A percentile compares a stretch with the other conserved stretches of the same genome.
Evolutionary conservation across 306 rosid genomes (phyloP).

Genomic region (Begonia masoniana): DNA sequence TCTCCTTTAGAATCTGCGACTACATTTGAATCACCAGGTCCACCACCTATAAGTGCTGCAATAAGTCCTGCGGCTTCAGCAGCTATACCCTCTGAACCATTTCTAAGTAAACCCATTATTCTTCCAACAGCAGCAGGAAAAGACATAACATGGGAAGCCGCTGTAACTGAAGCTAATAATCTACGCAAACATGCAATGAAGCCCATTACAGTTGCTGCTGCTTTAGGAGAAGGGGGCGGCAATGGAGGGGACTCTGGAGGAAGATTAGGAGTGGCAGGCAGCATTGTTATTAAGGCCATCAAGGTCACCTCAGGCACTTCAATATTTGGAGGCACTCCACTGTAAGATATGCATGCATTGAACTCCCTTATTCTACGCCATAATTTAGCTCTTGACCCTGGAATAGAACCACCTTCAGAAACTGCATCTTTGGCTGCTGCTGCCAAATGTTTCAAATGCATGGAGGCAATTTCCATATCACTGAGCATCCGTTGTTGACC

Average conservation of each 20-base stretch:
- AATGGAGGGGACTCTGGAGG: conserved; percentile 98
- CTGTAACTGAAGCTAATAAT: conserved; percentile 82
- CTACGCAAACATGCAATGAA: conserved; percentile 86
- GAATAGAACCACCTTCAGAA: conserved; percentile 96
- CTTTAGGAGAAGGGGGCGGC: conserved; percentile 99
- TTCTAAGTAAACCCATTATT: conserved; percentile 94
- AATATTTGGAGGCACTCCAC: conserved; percentile 68
- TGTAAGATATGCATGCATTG: conserved; percentile 81
- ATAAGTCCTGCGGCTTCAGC: conserved; percentile 94
- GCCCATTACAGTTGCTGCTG: conserved; percentile 98
- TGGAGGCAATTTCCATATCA: conserved; percentile 69
- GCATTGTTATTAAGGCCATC: conserved; percentile 99
- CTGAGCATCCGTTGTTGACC: conserved; percentile 44
- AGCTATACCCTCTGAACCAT: conserved; percentile 96
- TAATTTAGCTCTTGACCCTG: conserved; percentile 97
- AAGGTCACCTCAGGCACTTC: conserved; percentile 97
- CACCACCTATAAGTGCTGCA: conserved; percentile 95
- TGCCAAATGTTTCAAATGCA: conserved; percentile 90
- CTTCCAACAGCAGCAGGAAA: conserved; percentile 99
- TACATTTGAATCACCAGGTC: conserved; percentile 67
- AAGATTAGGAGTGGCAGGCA: conserved; percentile 94
- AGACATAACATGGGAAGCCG: conserved; percentile 92
- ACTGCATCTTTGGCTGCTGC: conserved; percentile 98
- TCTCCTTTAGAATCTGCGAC: conserved; percentile 85
- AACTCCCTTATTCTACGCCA: conserved; percentile 99